Evolutionary conservation across 768 basidiomycete species (phyloP).

Genomic region (Podaxis pistillaris): DNA sequence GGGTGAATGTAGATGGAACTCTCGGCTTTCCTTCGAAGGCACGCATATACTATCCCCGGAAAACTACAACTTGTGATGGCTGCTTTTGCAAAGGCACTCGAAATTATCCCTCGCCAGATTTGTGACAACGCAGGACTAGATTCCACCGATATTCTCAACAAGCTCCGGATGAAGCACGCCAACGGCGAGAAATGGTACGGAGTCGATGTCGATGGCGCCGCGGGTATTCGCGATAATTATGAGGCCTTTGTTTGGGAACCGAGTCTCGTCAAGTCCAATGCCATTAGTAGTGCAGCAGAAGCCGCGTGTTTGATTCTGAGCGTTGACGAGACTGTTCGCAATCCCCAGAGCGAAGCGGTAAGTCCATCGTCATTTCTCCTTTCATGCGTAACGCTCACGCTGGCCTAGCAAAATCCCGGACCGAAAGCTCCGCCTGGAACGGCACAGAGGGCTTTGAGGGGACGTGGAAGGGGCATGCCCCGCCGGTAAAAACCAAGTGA

Average conservation of each 20-base stretch:
- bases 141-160: slow-evolving; percentile 96
- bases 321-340: slow-evolving; percentile 96
- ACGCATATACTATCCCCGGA: slow-evolving; percentile 91
- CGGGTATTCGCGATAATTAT: slow-evolving; percentile 94
- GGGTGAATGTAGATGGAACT: slow-evolving; percentile 78
- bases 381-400: slow-evolving; percentile 20
- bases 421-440: slow-evolving; percentile 91
- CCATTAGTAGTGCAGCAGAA: slow-evolving; percentile 92
- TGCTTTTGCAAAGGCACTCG: slow-evolving; percentile 96
- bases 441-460: slow-evolving; percentile 81
- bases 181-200: slow-evolving; percentile 88
- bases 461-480: slow-evolving; percentile 81
- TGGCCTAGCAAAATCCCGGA: slow-evolving; percentile 68
- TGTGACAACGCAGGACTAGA: slow-evolving; percentile 98
- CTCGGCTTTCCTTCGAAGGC: slow-evolving; percentile 88
- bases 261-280: slow-evolving; percentile 91
- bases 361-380: slow-evolving; percentile 26
- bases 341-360: slow-evolving; percentile 92
- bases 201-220: slow-evolving; percentile 88
- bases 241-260: slow-evolving; percentile 99
- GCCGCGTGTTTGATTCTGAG: slow-evolving; percentile 95
- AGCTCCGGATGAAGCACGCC: slow-evolving; percentile 95
- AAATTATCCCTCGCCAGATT: slow-evolving; percentile 97
- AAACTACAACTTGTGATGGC: slow-evolving; percentile 92
- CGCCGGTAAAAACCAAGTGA: slow-evolving; percentile 47